Evolutionary conservation across 2,329 filamentous ascomycete species (phyloP).

Genomic region (Calonectria pseudoturangicola): DNA sequence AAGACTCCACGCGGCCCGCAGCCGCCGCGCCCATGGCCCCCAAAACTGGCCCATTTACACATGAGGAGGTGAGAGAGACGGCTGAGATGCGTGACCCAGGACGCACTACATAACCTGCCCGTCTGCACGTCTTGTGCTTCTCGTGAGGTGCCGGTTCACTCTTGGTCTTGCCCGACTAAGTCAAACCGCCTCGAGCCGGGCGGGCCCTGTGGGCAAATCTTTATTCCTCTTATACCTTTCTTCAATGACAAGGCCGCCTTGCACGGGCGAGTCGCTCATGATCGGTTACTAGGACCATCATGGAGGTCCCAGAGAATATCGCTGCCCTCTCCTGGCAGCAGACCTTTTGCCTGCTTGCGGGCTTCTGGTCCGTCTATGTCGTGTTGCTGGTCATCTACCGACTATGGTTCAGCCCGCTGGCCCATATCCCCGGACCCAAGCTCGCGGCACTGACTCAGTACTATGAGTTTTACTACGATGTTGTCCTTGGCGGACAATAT

Average conservation of each 20-base stretch:
- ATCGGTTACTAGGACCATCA: constrained; percentile 50
- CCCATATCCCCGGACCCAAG: constrained; percentile 62
- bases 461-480: constrained; percentile 67
- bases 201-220: constrained; percentile 46
- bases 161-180: constrained; percentile 41
- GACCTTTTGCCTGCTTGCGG: constrained; percentile 49
- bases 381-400: constrained; percentile 56
- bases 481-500: constrained; percentile 64
- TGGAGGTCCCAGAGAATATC: constrained; percentile 51
- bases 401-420: constrained; percentile 62
- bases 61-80: constrained; percentile 32
- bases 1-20: constrained; percentile 54
- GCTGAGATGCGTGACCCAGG: constrained; percentile 44
- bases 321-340: constrained; percentile 53
- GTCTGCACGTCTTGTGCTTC: constrained; percentile 44
- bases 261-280: constrained; percentile 53
- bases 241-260: constrained; percentile 55
- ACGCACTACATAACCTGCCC: constrained; percentile 52
- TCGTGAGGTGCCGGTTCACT: constrained; percentile 24
- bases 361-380: constrained; percentile 56
- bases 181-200: constrained; percentile 51
- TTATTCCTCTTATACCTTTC: constrained; percentile 35
- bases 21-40: constrained; percentile 44
- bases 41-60: constrained; percentile 11
- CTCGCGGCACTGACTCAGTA: constrained; percentile 62